Conservation (phyloP, 2,329 filamentous ascomycete genomes). For the Colletotrichum cuscutae region DNA sequence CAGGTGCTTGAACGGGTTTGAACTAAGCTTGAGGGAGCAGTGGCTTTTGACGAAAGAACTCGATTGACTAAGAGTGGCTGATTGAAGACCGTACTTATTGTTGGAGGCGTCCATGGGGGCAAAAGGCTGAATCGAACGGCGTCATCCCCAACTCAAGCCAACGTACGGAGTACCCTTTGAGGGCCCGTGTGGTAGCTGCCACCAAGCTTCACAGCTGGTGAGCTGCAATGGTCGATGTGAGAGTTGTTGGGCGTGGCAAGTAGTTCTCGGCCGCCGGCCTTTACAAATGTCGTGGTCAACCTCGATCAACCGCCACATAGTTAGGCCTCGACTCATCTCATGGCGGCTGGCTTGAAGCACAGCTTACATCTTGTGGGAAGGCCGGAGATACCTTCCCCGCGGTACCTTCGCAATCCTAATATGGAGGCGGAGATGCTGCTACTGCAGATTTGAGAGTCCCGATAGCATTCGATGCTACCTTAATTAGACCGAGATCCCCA, state of each 20-base stretch:
- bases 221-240: not conserved
- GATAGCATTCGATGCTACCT: not conserved
- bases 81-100: not conserved
- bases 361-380: not conserved
- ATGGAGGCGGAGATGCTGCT: not conserved
- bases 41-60: not conserved
- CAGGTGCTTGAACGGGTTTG: not conserved
- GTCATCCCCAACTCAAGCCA: slow-evolving; percentile 3
- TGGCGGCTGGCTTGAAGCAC: not conserved
- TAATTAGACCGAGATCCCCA: not conserved
- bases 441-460: not conserved
- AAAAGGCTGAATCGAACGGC: slow-evolving; percentile 1
- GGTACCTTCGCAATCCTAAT: not conserved
- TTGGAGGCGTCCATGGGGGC: slow-evolving; percentile 12
- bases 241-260: not conserved
- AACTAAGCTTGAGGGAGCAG: not conserved
- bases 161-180: not conserved
- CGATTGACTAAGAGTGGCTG: not conserved
- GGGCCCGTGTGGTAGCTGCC: not conserved
- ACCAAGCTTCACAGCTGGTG: not conserved
- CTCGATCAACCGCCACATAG: not conserved
- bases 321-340: not conserved
- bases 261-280: too few relatives aligned
- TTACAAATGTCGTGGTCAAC: not conserved
- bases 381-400: not conserved